Evolutionary conservation across 169 alveolate species (phyloP), one percentile per base, ranked within the genome.

Genomic region (Plasmodium blacklocki): DNA sequence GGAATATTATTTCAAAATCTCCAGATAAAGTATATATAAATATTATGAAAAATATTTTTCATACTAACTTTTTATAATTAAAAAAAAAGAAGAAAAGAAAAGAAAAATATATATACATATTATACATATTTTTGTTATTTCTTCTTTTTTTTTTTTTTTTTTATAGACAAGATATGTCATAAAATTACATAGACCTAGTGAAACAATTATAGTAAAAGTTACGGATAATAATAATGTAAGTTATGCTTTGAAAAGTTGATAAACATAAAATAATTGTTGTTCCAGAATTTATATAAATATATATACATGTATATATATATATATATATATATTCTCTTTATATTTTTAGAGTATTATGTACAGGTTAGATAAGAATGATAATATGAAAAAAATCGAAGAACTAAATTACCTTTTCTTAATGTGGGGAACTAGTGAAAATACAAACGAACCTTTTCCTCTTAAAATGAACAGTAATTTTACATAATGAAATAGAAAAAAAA

Each of bases 91-190:
- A 32, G 32, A 54, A 54, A 50, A 52, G 26, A 59, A 43, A 49
- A 18, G 11, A 45, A 58, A 15, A 23, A 32, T 2, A 32, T 32
- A 23, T 32, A 23, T 14, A 9, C 26, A 19, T 19, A 4, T 11
- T 12, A 74, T 58, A 29, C 21, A 60, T 23, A 59, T 26, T 18
- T 62, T 21, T 23, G 11, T 21, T 15, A 15, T 15, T 54, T 54
- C 63, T n/a, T 56, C 1, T 6, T 2, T 60, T 63, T 56, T 60
- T 62, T 68, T 83, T 64, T 85, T 71, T 15, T 52, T 32, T 49
- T 50, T 70, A 52, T 62, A 85, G 91, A 56, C 87, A 71, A 70
- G 91, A 85, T 85, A 85, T 39, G 91, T 85, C 32, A 85, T 85
- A 59, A 85, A 85, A 73, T 85, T 85, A 50, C 85, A 85, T 71